Percentiles rank a stretch among this genome's conserved stretches.
Conservation (phyloP, 2,329 filamentous ascomycete species). For the Epichloe baconii region DNA sequence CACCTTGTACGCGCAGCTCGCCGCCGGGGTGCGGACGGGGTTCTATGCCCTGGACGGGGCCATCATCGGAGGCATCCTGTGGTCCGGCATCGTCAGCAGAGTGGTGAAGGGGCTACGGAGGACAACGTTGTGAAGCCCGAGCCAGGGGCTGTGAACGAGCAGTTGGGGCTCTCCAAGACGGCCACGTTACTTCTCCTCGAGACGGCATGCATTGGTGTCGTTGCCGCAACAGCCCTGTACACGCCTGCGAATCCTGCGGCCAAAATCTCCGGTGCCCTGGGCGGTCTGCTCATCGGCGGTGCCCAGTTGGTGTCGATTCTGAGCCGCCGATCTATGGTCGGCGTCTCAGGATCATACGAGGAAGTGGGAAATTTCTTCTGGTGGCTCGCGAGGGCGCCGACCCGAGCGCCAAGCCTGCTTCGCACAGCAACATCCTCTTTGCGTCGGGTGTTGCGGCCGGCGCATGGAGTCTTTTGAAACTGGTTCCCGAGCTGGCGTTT, state of each 20-base stretch:
- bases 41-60: slow-evolving; percentile 40
- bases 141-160: slow-evolving; percentile 24
- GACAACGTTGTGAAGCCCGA: slow-evolving; percentile 14
- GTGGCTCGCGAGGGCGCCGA: slow-evolving; percentile 23
- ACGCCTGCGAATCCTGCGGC: slow-evolving; percentile 18
- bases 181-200: slow-evolving; percentile 30
- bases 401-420: slow-evolving; percentile 15
- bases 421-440: slow-evolving; percentile 36
- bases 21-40: slow-evolving; percentile 37
- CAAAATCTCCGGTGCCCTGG: slow-evolving; percentile 32
- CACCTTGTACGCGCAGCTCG: slow-evolving; percentile 48
- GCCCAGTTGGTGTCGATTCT: slow-evolving; percentile 45
- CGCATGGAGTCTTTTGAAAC: slow-evolving; percentile 25
- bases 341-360: slow-evolving; percentile 49
- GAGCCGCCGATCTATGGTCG: slow-evolving; percentile 39
- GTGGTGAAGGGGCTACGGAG: slow-evolving; percentile 18
- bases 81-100: slow-evolving; percentile 30
- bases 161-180: slow-evolving; percentile 25
- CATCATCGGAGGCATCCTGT: slow-evolving; percentile 40
- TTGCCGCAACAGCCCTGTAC: slow-evolving; percentile 24
- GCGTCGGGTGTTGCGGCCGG: slow-evolving; percentile 36
- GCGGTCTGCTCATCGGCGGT: slow-evolving; percentile 44
- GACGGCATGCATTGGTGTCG: slow-evolving; percentile 23
- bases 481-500: slow-evolving; percentile 18
- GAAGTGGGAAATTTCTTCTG: slow-evolving; percentile 44